Evolutionary conservation across 2,329 filamentous ascomycete genomes (phyloP).

Genomic region (Periconia sp.): DNA sequence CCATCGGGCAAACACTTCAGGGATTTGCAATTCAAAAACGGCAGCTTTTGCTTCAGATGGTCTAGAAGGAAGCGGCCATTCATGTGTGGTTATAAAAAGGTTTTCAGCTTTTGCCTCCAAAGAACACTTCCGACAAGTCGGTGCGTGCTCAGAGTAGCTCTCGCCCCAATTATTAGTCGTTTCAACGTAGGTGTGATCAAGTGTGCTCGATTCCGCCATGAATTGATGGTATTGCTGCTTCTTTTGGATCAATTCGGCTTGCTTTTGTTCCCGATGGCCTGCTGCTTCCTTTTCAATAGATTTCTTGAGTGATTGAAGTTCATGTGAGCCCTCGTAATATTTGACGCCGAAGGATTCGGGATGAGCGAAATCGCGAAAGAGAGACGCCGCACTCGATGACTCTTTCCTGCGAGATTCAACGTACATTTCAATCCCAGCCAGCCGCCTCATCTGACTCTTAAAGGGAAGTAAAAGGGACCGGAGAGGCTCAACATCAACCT

Average conservation of each 20-base stretch:
- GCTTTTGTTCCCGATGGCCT: slow-evolving; percentile 16
- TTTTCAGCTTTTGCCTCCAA: slow-evolving; percentile 31
- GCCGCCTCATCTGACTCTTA: slow-evolving; percentile 49
- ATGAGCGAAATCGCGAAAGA: slow-evolving; percentile 45
- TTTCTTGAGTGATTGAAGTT: slow-evolving; percentile 41
- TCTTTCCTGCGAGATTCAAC: slow-evolving; percentile 37
- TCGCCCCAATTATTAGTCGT: slow-evolving; percentile 3
- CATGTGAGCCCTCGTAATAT: slow-evolving; percentile 50
- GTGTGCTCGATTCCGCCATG: slow-evolving; percentile 11
- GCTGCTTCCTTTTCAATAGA: slow-evolving; percentile 47
- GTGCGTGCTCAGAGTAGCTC: slow-evolving; percentile 7
- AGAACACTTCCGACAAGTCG: slow-evolving; percentile 34
- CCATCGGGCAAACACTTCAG: slow-evolving; percentile 50
- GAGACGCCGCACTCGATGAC: slow-evolving; percentile 17
- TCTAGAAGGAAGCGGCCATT: slow-evolving; percentile 57
- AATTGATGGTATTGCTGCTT: slow-evolving; percentile 15
- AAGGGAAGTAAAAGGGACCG: slow-evolving; percentile 51
- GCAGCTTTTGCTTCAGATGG: slow-evolving; percentile 43
- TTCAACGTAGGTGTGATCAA: slow-evolving; percentile 5
- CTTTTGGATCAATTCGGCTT: slow-evolving; percentile 17
- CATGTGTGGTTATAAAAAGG: slow-evolving; percentile 53
- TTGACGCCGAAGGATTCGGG: slow-evolving; percentile 48
- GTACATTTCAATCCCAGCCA: slow-evolving; percentile 53
- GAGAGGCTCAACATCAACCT: slow-evolving; percentile 45
- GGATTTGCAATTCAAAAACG: slow-evolving; percentile 57